Base-by-base conservation (phyloP, 805 yeast genomes). In the Wickerhamiella qilinensis region DNA sequence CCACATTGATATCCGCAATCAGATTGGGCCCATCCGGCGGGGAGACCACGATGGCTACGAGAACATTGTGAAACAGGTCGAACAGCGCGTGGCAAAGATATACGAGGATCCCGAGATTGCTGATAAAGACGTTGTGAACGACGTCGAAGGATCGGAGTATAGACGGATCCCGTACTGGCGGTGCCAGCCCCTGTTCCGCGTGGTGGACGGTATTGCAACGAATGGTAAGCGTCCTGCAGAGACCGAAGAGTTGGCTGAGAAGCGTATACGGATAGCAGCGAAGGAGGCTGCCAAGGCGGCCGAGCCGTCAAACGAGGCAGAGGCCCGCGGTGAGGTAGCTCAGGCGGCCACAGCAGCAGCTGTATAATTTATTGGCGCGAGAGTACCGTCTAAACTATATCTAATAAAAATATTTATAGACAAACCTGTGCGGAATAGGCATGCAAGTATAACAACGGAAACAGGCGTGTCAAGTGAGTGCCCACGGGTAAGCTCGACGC, bases 161-260 rank as follows among this genome's bases (percentile, higher is more conserved):
- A 74, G 75, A 55, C 69, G 67, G 3, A 73, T 88, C 14, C 97
- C 98, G 1, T 85, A 79, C 56, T 88, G 97, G 97, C 69, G 97
- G 51, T 76, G 94, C 46, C 98, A 88, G 59, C 98, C 98, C 2
- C 80, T 82, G 55, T 88, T 88, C 65, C 68, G 98, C 49, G 75
- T 77, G 2, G 94, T 88, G 1, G 71, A 83, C 54, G 97, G 97
- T 18, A 74, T 71, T 2, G 46, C 52, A 22, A 48, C 54, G 27
- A 55, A 55, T 30, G 59, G 59, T 19, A 48, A 51, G 28, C 38
- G 39, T 34, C 43, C 40, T 2, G 39, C 31, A 11, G 38, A 37
- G 29, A 35, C 35, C 4, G 37, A 38, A 2, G 41, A 38, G 35
- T 35, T 28, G 21, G 31, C 35, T 17, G 42, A 38, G 20, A 38